Evolutionary conservation across 208 protist species (phyloP).

Genomic region (Trichomonas vaginalis): DNA sequence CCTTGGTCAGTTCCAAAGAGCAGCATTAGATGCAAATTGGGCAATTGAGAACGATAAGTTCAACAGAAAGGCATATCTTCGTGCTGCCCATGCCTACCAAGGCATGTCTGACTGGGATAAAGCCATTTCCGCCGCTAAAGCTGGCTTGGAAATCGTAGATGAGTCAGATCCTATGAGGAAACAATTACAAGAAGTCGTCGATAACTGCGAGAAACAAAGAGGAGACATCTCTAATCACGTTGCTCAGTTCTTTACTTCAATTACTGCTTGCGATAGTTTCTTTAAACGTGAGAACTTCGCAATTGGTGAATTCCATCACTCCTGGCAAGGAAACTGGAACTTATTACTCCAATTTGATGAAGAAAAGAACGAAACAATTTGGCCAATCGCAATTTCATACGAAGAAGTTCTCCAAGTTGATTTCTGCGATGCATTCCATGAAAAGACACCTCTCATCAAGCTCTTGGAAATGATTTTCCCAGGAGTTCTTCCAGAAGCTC

Average conservation of each 20-base stretch:
- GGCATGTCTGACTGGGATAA: background rate
- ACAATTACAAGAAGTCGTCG: background rate
- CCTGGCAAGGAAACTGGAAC: constrained; percentile 5
- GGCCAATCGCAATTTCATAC: constrained; percentile 5
- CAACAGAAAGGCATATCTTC: background rate
- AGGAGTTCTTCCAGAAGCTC: background rate
- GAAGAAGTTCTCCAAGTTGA: constrained; percentile 9
- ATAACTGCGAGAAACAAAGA: background rate
- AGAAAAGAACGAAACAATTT: constrained; percentile 18
- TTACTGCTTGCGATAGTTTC: background rate
- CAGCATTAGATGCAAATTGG: background rate
- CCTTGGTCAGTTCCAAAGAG: background rate
- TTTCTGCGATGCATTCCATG: background rate
- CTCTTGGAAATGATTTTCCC: background rate
- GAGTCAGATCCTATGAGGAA: background rate
- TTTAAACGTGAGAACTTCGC: background rate
- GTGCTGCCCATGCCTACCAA: constrained; percentile 13
- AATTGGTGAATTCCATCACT: background rate
- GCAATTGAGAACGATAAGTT: background rate
- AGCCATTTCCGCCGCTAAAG: background rate
- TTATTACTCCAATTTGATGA: background rate
- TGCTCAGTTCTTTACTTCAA: background rate
- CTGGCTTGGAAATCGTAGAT: background rate
- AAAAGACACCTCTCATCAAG: background rate
- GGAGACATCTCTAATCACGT: background rate